A percentile compares a stretch with the other conserved stretches of the same genome.
Evolutionary conservation across 2,329 filamentous ascomycete genomes (phyloP).

Genomic region (Alternaria conjuncta): DNA sequence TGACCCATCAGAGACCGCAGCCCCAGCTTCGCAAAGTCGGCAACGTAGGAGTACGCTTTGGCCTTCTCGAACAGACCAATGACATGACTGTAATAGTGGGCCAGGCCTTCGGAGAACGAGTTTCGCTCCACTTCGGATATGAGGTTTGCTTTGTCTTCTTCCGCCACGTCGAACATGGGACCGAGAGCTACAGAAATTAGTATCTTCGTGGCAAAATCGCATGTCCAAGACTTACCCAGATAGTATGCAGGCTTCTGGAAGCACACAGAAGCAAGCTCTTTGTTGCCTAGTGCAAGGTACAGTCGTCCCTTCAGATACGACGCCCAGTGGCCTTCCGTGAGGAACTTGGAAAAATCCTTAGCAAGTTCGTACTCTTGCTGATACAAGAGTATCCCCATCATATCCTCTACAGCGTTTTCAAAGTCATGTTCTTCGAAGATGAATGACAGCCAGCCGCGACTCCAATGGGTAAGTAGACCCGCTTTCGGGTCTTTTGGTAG

Average conservation of each 20-base stretch:
- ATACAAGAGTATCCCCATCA: constrained; percentile 54
- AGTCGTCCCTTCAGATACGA: constrained; percentile 85
- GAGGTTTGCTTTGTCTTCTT: constrained; percentile 59
- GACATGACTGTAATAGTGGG: constrained; percentile 87
- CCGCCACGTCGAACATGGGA: constrained; percentile 42
- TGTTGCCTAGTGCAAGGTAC: constrained; percentile 74
- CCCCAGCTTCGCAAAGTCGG: constrained; percentile 80
- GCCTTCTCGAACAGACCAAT: constrained; percentile 80
- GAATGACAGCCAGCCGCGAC: constrained; percentile 53
- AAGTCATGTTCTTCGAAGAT: constrained; percentile 47
- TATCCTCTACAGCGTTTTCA: constrained; percentile 47
- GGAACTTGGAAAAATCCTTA: constrained; percentile 70
- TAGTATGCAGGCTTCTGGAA: constrained; percentile 86
- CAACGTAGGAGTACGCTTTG: constrained; percentile 78
- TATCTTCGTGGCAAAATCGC: neutral
- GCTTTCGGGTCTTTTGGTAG: constrained; percentile 35
- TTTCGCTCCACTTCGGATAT: constrained; percentile 77
- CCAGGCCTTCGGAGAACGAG: constrained; percentile 72
- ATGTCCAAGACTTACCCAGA: constrained; percentile 66
- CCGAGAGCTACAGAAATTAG: constrained; percentile 40
- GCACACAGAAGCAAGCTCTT: constrained; percentile 71
- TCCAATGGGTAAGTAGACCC: constrained; percentile 53
- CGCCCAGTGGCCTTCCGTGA: constrained; percentile 64
- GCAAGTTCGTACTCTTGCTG: constrained; percentile 58
- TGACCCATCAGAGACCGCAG: constrained; percentile 51